A percentile compares a stretch with the other conserved stretches of the same genome.
Evolutionary conservation across 2,329 filamentous ascomycete species (phyloP).

Genomic region (Nannizzia gypsea): DNA sequence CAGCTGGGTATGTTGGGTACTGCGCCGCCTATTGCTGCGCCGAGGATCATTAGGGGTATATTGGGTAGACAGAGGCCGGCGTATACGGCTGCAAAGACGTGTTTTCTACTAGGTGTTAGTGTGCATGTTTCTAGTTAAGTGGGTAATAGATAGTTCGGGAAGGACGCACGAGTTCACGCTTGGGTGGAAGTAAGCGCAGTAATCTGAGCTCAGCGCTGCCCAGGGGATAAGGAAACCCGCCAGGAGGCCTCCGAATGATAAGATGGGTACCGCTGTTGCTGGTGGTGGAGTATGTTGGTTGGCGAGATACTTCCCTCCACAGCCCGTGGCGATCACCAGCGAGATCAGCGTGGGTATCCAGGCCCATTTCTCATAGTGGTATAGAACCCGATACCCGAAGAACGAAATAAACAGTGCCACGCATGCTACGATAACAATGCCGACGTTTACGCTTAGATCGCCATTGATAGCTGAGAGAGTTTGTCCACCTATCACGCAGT

Average conservation of each 20-base stretch:
- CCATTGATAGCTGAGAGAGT: slow-evolving; percentile 54
- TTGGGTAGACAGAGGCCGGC: slow-evolving; percentile 45
- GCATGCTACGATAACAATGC: slow-evolving; percentile 51
- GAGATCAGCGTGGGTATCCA: slow-evolving; percentile 16
- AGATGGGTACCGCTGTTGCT: slow-evolving; percentile 11
- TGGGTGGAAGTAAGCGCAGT: slow-evolving; percentile 15
- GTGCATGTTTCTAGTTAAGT: neutral
- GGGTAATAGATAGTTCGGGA: neutral
- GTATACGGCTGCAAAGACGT: slow-evolving; percentile 13
- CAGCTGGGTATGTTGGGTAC: slow-evolving; percentile 43
- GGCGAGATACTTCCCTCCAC: slow-evolving; percentile 14
- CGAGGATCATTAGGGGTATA: slow-evolving; percentile 49
- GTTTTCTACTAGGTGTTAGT: slow-evolving; percentile 7
- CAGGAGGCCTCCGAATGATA: slow-evolving; percentile 18
- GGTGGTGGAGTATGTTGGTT: slow-evolving; percentile 10
- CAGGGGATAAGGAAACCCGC: slow-evolving; percentile 20
- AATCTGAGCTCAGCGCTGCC: slow-evolving; percentile 15
- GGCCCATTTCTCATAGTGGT: slow-evolving; percentile 51
- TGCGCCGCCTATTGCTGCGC: slow-evolving; percentile 53
- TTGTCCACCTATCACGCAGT: slow-evolving; percentile 55
- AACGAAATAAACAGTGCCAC: slow-evolving; percentile 54
- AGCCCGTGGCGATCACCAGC: slow-evolving; percentile 16
- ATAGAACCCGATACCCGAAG: slow-evolving; percentile 57
- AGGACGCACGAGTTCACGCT: slow-evolving; percentile 12
- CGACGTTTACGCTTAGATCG: slow-evolving; percentile 30